Conservation (phyloP, 176 grass and related monocot species). For the Carex scoparia region DNA sequence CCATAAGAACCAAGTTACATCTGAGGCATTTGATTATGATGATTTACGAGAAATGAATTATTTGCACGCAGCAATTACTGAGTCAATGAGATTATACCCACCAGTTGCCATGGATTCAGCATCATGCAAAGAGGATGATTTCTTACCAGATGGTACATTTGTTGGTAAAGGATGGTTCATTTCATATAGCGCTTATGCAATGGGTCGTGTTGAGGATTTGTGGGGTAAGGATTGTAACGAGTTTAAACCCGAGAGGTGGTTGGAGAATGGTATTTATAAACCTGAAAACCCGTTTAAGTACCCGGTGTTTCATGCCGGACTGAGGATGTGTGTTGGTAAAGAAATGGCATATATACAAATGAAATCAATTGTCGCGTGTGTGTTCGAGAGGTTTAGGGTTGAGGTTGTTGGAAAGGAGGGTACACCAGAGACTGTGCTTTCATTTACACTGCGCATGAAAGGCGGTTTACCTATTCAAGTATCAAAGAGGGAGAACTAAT, state of each 20-base stretch:
- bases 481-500: constrained; percentile 3
- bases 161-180: constrained; percentile 45
- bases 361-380: constrained; percentile 52
- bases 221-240: constrained; percentile 52
- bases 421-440: constrained; percentile 34
- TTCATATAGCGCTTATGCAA: constrained; percentile 46
- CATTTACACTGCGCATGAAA: constrained; percentile 44
- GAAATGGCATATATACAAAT: constrained; percentile 80
- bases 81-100: constrained; percentile 70
- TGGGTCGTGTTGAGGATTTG: constrained; percentile 37
- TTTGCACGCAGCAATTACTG: constrained; percentile 48
- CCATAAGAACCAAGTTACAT: background rate
- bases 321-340: constrained; percentile 67
- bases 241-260: constrained; percentile 62
- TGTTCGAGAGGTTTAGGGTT: constrained; percentile 41
- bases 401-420: constrained; percentile 18
- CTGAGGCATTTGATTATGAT: constrained; percentile 38
- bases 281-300: constrained; percentile 56
- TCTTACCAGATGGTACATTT: constrained; percentile 47
- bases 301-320: constrained; percentile 44
- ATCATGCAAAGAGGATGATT: constrained; percentile 39
- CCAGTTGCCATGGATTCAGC: constrained; percentile 44
- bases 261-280: constrained; percentile 42
- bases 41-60: constrained; percentile 57
- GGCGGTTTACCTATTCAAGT: constrained; percentile 43